phyloP scores from a whole-genome alignment of 192 early-diverging fungal species.

The Umbelopsis isabellina region DNA sequence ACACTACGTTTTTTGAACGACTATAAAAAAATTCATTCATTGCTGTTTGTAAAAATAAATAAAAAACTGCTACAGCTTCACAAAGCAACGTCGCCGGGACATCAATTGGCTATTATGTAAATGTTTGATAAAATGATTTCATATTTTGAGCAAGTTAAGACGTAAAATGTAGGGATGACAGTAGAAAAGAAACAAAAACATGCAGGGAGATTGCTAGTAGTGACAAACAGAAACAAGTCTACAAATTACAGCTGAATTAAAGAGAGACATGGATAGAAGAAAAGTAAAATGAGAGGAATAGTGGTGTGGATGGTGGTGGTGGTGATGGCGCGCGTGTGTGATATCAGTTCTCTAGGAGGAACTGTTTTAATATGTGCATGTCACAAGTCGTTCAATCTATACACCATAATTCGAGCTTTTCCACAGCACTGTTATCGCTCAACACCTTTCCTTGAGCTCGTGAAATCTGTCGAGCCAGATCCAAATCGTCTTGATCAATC shows the following conservation, averaged over 20 bases:
- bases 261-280: not conserved
- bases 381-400: not conserved
- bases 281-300: not conserved
- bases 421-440: not conserved
- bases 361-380: no score
- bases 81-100: no score
- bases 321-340: no score
- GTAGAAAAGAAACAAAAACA: no score
- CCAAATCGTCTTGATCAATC: constrained; percentile 90
- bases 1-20: no score
- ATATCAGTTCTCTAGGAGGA: no score
- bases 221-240: not conserved
- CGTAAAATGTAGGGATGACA: not conserved
- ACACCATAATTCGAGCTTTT: constrained; percentile 17
- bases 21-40: no score
- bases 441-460: constrained; percentile 1
- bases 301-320: not conserved
- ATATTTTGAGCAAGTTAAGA: not conserved
- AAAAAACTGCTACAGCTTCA: no score
- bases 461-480: constrained; percentile 59
- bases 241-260: constrained; percentile 6
- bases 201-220: not conserved
- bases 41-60: no score
- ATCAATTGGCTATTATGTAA: no score
- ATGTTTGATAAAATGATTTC: no score